Base-by-base conservation (phyloP, 192 early-diverging fungal species). In the Oehlia diaphana region DNA sequence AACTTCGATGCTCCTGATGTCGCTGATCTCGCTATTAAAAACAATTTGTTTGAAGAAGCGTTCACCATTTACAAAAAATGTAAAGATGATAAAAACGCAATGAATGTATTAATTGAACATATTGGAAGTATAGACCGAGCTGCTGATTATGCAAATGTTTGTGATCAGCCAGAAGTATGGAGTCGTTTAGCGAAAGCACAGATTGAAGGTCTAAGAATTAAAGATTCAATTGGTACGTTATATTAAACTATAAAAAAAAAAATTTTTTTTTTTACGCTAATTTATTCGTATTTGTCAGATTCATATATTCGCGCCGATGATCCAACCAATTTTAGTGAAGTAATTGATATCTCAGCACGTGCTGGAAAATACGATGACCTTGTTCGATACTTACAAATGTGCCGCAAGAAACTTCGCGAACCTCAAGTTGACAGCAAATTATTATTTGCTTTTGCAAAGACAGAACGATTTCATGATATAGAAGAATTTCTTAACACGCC, bases 1-100 rank as follows among this genome's bases (percentile, higher is more conserved):
- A 99, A 98, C 90, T 99, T 91, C 84, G 97, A 99, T 82, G 97
- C 96, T 2, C 93, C 96, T 3, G 97, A 99, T 83, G 96, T 99
- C 88, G 98, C 98, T 9, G 93, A 95, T 77, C 95, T 99, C 72
- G 96, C 95, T 80, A 91, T 98, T 82, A 93, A 93, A 74, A 92
- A 88, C 80, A 93, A 93, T 33, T 82, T 99, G 67, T 94, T 88
- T 80, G 98, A 99, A 87, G 98, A 99, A 85, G 98, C 97, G 2
- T 99, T 98, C 81, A 87, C 90, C 58, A 97, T 99, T 81, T 99
- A 93, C 89, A 95, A 97, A 86, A 96, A 96, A 82, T 93, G 96
- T 80, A 92, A 96, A 50, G 95, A 95, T 72, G 91, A 97, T 88
- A 89, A 87, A 9, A 92, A 93, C 62, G 98, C 95, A 21, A 93